phyloP scores from a whole-genome alignment of 2,329 filamentous ascomycete species.

The Clonostachys byssicola region DNA sequence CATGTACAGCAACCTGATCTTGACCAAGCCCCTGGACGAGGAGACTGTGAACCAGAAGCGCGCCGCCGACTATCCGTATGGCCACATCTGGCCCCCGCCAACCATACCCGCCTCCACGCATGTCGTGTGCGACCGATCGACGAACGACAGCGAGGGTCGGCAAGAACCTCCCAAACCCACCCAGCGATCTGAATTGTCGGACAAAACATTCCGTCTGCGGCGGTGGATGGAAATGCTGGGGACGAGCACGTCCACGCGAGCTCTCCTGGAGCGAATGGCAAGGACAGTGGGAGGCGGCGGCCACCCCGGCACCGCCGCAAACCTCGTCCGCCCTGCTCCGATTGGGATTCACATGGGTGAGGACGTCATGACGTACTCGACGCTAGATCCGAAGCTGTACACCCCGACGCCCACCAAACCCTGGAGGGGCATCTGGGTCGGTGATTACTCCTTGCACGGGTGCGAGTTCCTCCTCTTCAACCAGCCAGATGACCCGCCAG shows the following conservation, averaged over 20 bases:
- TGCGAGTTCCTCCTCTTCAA: slow-evolving; percentile 83
- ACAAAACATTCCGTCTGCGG: slow-evolving; percentile 62
- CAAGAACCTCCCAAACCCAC: slow-evolving; percentile 30
- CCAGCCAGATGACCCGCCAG: slow-evolving; percentile 55
- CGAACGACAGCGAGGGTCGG: slow-evolving; percentile 13
- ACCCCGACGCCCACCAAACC: slow-evolving; percentile 77
- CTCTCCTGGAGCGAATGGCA: not conserved
- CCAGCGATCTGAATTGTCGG: slow-evolving; percentile 55
- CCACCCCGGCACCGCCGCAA: slow-evolving; percentile 6
- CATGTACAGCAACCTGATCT: slow-evolving; percentile 64
- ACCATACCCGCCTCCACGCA: slow-evolving; percentile 61
- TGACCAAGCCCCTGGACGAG: slow-evolving; percentile 48
- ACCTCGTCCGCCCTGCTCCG: slow-evolving; percentile 11
- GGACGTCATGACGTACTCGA: slow-evolving; percentile 60
- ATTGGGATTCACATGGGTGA: slow-evolving; percentile 47
- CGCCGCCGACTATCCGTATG: slow-evolving; percentile 32
- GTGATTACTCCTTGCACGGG: slow-evolving; percentile 83
- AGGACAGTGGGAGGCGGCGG: not conserved
- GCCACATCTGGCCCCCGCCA: slow-evolving; percentile 71
- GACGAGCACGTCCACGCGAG: slow-evolving; percentile 4
- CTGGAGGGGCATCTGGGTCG: slow-evolving; percentile 88
- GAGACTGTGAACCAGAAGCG: slow-evolving; percentile 24
- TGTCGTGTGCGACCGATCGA: slow-evolving; percentile 26
- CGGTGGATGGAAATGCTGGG: slow-evolving; percentile 69
- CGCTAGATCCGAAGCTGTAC: slow-evolving; percentile 70